A percentile compares a stretch with the other conserved stretches of the same genome.
Conservation (phyloP, 352 stramenopile species). For the Globisporangium cylindrosporum region DNA sequence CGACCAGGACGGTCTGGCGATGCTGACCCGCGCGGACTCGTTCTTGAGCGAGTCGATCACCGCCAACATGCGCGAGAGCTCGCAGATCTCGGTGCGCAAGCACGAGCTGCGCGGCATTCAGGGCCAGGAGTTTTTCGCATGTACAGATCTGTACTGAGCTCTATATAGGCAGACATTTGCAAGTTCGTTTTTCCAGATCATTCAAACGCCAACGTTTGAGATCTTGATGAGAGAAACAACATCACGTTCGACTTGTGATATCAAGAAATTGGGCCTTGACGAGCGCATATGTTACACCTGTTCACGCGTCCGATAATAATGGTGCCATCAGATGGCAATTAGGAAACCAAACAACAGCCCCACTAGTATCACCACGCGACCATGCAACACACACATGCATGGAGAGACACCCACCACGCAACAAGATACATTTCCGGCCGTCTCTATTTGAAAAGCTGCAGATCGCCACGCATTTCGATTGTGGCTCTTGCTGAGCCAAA, state of each 20-base stretch:
- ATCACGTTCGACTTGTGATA: background rate
- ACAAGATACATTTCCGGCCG: background rate
- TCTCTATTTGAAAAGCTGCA: background rate
- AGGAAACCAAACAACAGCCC: background rate
- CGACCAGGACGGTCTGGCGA: background rate
- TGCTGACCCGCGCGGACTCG: conserved; percentile 26
- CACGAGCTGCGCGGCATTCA: conserved; percentile 67
- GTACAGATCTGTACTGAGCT: no score
- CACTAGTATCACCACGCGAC: background rate
- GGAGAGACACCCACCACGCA: background rate
- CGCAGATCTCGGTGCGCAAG: conserved; percentile 58
- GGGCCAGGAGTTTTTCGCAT: conserved; percentile 32
- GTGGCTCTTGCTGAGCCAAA: background rate
- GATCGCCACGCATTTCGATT: background rate
- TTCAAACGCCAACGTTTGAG: background rate
- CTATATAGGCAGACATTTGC: no score
- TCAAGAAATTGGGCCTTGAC: background rate
- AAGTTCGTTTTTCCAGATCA: conserved; percentile 19
- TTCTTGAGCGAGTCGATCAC: conserved; percentile 58
- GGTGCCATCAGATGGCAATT: background rate
- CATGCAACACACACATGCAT: background rate
- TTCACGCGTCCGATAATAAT: conserved; percentile 22
- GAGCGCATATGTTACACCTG: background rate
- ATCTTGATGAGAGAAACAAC: background rate
- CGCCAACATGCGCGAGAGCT: conserved; percentile 67